Conservation (phyloP, 768 basidiomycete species). For the Roridomyces roridus region DNA sequence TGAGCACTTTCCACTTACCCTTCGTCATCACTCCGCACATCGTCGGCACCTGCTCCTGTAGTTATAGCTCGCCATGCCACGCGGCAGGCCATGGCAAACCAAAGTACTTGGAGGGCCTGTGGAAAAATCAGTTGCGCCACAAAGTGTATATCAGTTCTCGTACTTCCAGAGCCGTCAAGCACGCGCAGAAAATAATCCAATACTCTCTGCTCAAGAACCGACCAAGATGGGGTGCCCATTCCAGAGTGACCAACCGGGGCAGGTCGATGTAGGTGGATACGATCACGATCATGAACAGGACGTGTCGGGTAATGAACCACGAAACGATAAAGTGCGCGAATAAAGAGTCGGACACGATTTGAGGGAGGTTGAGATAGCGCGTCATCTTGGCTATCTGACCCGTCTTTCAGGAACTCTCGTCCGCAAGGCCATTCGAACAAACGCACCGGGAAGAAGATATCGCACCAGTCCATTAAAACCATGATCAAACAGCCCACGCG, state of each 20-base stretch:
- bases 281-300: conserved; percentile 79
- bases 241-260: conserved; percentile 52
- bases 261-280: conserved; percentile 61
- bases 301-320: conserved; percentile 91
- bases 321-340: conserved; percentile 87
- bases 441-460: conserved; percentile 89
- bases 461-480: conserved; percentile 93
- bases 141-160: conserved; percentile 21
- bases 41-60: conserved; percentile 76
- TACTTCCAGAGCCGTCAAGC: conserved; percentile 72
- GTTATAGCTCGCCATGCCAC: conserved; percentile 83
- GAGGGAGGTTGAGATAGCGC: conserved; percentile 73
- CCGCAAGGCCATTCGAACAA: background rate
- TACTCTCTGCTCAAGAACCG: conserved; percentile 56
- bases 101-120: conserved; percentile 74
- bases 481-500: conserved; percentile 90
- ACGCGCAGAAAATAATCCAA: conserved; percentile 53
- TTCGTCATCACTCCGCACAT: conserved; percentile 88
- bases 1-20: conserved; percentile 39
- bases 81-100: conserved; percentile 87
- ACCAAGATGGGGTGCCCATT: conserved; percentile 66
- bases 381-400: conserved; percentile 90
- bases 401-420: background rate
- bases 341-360: conserved; percentile 70
- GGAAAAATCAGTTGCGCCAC: background rate